These are phyloP conservation scores for Boletus pseudo-olivaceus DNA, from an alignment of 768 basidiomycete genomes.

Conservation along the genomic window DNA sequence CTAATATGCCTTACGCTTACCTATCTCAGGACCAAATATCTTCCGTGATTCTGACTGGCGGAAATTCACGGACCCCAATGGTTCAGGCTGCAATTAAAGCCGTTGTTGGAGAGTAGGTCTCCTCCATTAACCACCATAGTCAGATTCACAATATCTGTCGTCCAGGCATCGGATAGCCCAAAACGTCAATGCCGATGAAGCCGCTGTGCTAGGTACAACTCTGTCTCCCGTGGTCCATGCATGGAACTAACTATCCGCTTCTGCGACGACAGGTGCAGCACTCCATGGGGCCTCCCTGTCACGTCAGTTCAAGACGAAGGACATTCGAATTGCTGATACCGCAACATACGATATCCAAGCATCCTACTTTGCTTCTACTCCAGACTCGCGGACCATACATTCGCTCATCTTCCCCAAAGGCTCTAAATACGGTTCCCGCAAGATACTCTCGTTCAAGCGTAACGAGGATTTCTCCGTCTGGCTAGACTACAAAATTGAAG, in stretches of 20 bases:
- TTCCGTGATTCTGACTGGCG: slow-evolving; percentile 92
- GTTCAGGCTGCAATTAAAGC: slow-evolving; percentile 78
- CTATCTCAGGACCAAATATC: slow-evolving; percentile 67
- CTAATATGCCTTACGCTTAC: background rate
- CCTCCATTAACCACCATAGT: background rate
- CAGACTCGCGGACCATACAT: slow-evolving; percentile 61
- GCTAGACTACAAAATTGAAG: slow-evolving; percentile 68
- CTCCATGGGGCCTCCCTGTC: slow-evolving; percentile 88
- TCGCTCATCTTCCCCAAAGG: slow-evolving; percentile 75
- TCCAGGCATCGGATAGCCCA: slow-evolving; percentile 77
- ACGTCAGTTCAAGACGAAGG: slow-evolving; percentile 92
- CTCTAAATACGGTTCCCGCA: slow-evolving; percentile 75
- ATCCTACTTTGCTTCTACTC: slow-evolving; percentile 64
- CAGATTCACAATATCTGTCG: background rate
- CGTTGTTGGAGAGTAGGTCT: slow-evolving; percentile 72
- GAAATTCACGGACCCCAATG: slow-evolving; percentile 87
- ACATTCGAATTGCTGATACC: slow-evolving; percentile 80
- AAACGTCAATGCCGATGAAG: slow-evolving; percentile 97
- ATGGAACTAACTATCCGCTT: slow-evolving; percentile 2
- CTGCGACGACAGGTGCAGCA: slow-evolving; percentile 56
- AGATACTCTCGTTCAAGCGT: slow-evolving; percentile 82
- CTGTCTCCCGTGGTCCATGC: background rate
- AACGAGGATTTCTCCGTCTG: slow-evolving; percentile 78
- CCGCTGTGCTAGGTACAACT: slow-evolving; percentile 73
- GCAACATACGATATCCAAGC: slow-evolving; percentile 71